Evolutionary conservation across 1,139 yeast genomes (phyloP), one percentile per base, ranked within the genome.

Genomic region (Yamadazyma triangularis): DNA sequence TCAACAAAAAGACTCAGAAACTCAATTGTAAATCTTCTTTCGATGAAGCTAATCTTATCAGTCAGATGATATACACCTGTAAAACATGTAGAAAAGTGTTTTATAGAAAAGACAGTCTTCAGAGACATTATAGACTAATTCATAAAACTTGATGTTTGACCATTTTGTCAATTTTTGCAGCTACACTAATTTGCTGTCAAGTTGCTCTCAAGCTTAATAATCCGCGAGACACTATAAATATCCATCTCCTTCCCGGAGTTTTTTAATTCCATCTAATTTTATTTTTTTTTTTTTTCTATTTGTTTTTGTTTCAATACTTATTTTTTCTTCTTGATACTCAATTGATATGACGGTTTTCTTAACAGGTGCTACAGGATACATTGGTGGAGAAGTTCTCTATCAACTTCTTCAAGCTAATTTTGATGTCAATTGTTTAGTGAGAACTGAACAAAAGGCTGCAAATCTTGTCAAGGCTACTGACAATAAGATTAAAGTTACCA

Each of bases 31-130:
- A n/a, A n/a, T 30, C 30, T 14, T 38, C 25, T 25, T 41, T 15
- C 29, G 43, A 35, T 31, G 36, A 33, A 27, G 12, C 18, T 8
- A 13, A 33, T 26, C 27, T 36, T 13, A 23, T 29, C 15, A 29
- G 30, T 15, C 32, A 35, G 21, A 26, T 42, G 27, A 32, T 39
- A 4, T 39, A 33, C 28, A 23, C 30, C 13, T 42, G 47, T 31
- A 23, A 30, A 15, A 57, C 56, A 24, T 79, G 86, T 42, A 56
- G 56, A 13, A 74, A 72, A 42, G 51, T 50, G 2, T 78, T 79
- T 47, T 67, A 71, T 34, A 58, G 86, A 31, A 67, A 67, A 34
- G 82, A 77, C 46, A 71, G 80, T 8, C 56, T 69, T 31, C 66
- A 62, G 32, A 56, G 82, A 33, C 84, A 77, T 42, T 53, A 58